Evolutionary conservation across 441 rosid genomes (phyloP).

Genomic region (Croton setiger): DNA sequence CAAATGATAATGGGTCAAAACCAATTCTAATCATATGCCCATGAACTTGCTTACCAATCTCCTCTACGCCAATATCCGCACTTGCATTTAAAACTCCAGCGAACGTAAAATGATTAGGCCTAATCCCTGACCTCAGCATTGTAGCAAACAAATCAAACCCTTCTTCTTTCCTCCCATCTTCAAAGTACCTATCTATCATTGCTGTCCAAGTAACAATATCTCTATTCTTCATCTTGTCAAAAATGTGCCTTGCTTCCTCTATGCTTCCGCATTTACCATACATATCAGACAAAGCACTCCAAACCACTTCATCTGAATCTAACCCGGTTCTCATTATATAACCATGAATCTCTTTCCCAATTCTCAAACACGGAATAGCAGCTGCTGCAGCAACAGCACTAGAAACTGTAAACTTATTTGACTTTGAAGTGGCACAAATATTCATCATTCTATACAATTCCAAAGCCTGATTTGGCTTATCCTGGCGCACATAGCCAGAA

Average conservation of each 20-base stretch:
- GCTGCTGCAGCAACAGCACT: constrained; percentile 58
- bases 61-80: background rate
- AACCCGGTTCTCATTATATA: constrained; percentile 47
- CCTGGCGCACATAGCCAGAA: constrained; percentile 26
- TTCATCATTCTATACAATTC: constrained; percentile 45
- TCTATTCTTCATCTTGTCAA: constrained; percentile 46
- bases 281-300: constrained; percentile 22
- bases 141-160: constrained; percentile 2
- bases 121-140: background rate
- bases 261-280: constrained; percentile 75
- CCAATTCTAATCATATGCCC: constrained; percentile 8
- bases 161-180: constrained; percentile 30
- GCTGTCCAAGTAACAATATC: constrained; percentile 73
- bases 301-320: constrained; percentile 32
- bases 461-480: constrained; percentile 27
- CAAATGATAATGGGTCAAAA: constrained; percentile 2
- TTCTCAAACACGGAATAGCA: constrained; percentile 34
- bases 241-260: constrained; percentile 52
- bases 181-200: constrained; percentile 62
- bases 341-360: constrained; percentile 67
- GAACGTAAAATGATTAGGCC: constrained; percentile 4
- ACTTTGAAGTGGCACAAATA: constrained; percentile 17
- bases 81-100: constrained; percentile 1
- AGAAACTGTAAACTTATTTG: constrained; percentile 50
- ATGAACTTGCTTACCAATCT: constrained; percentile 8